Evolutionary conservation across 148 eudicot species (phyloP).

Genomic region (Oxyria digyna): DNA sequence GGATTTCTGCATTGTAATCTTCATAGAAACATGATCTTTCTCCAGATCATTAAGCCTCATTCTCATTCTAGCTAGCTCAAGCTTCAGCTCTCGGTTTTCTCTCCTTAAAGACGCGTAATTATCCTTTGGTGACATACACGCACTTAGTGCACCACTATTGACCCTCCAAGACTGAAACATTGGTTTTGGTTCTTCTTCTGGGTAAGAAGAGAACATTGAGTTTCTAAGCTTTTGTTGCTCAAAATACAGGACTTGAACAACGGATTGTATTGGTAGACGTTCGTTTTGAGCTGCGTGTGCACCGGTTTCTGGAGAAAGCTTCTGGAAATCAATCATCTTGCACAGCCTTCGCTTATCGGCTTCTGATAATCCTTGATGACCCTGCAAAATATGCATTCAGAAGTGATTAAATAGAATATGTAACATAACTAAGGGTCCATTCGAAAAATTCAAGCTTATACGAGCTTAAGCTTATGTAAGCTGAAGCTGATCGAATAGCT

Average conservation of each 20-base stretch:
- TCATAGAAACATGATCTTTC: conserved; percentile 95
- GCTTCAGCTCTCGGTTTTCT: conserved; percentile 87
- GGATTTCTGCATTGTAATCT: conserved; percentile 71
- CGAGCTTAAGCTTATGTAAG: too few species aligned
- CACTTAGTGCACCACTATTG: conserved; percentile 89
- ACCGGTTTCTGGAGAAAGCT: conserved; percentile 87
- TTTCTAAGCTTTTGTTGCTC: conserved; percentile 75
- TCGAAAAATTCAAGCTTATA: too few species aligned
- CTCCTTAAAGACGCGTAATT: conserved; percentile 87
- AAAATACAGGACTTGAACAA: conserved; percentile 84
- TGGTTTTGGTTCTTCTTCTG: conserved; percentile 47
- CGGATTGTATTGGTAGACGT: conserved; percentile 87
- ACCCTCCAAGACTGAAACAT: conserved; percentile 85
- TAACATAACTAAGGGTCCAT: too few species aligned
- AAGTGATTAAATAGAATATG: conserved; percentile 10
- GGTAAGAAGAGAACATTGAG: conserved; percentile 47
- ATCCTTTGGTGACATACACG: conserved; percentile 90
- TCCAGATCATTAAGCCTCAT: conserved; percentile 95
- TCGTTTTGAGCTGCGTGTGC: conserved; percentile 95
- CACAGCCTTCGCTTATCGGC: conserved; percentile 65
- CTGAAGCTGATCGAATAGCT: too few species aligned
- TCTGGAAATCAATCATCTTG: conserved; percentile 78
- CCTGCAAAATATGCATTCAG: conserved; percentile 45
- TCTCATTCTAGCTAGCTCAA: conserved; percentile 77
- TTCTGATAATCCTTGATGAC: conserved; percentile 66